These are phyloP conservation scores for Penicillium palitans DNA, from an alignment of 2,329 filamentous ascomycete genomes.

Conservation along the genomic window DNA sequence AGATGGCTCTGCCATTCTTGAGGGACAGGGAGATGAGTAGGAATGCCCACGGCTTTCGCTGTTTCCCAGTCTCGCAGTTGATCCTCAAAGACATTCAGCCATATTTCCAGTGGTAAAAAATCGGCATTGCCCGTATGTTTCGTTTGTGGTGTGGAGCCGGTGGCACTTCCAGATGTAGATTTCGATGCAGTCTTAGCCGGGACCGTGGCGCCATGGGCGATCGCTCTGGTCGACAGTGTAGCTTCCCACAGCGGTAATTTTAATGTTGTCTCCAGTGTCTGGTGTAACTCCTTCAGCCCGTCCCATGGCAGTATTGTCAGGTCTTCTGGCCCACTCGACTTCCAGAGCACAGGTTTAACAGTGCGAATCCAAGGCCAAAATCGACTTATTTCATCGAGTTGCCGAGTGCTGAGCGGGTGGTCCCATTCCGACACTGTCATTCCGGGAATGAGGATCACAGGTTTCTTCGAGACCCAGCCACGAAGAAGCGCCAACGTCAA, in stretches of 20 bases:
- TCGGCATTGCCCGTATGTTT: slow-evolving; percentile 25
- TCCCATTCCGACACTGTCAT: slow-evolving; percentile 91
- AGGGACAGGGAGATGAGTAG: slow-evolving; percentile 73
- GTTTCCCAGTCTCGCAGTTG: slow-evolving; percentile 88
- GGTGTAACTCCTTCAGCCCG: slow-evolving; percentile 40
- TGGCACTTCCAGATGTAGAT: slow-evolving; percentile 39
- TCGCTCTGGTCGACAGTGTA: slow-evolving; percentile 13
- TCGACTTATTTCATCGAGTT: slow-evolving; percentile 76
- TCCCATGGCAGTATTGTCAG: slow-evolving; percentile 53
- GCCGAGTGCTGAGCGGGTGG: slow-evolving; percentile 83
- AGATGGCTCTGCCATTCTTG: slow-evolving; percentile 68
- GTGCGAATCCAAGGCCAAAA: slow-evolving; percentile 88
- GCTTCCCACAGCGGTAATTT: slow-evolving; percentile 24
- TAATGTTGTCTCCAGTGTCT: slow-evolving; percentile 35
- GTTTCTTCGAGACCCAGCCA: slow-evolving; percentile 84
- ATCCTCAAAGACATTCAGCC: slow-evolving; percentile 79
- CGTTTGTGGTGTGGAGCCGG: slow-evolving; percentile 25
- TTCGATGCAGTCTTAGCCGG: slow-evolving; percentile 14
- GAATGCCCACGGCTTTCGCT: slow-evolving; percentile 76
- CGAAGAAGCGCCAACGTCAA: slow-evolving; percentile 77
- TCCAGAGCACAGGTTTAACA: slow-evolving; percentile 78
- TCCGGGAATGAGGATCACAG: slow-evolving; percentile 78
- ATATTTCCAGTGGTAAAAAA: slow-evolving; percentile 76
- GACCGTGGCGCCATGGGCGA: slow-evolving; percentile 13
- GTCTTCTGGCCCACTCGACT: slow-evolving; percentile 62